phyloP scores from a whole-genome alignment of 108 stramenopile genomes.

The Cyclostephanos tholiformis region DNA sequence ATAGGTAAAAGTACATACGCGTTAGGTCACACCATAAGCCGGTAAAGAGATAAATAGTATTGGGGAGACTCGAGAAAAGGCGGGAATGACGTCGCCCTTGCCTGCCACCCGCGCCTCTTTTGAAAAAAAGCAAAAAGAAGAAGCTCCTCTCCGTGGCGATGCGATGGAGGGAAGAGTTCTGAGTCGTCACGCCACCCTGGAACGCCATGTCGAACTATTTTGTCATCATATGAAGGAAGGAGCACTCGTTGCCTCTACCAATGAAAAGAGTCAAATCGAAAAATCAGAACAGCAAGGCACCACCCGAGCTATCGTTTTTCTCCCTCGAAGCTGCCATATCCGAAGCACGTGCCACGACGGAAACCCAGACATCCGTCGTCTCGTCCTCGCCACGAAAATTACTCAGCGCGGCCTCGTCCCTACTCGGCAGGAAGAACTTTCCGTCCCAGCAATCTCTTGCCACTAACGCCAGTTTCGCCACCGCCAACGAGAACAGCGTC shows the following conservation, averaged over 20 bases:
- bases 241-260: neutral
- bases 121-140: too few relatives aligned
- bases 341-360: conserved; percentile 23
- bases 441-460: conserved; percentile 32
- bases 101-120: too few relatives aligned
- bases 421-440: conserved; percentile 16
- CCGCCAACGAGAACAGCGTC: conserved; percentile 25
- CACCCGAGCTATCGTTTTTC: conserved; percentile 32
- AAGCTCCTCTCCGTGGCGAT: too few relatives aligned
- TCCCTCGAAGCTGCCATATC: conserved; percentile 37
- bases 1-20: too few relatives aligned
- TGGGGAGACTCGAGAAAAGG: too few relatives aligned
- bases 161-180: too few relatives aligned
- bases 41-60: too few relatives aligned
- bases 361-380: neutral
- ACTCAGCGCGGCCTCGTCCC: conserved; percentile 19
- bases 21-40: too few relatives aligned
- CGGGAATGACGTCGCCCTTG: too few relatives aligned
- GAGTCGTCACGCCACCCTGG: too few relatives aligned
- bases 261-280: conserved; percentile 14
- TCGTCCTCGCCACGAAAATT: conserved; percentile 22
- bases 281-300: conserved; percentile 9
- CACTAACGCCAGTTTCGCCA: conserved; percentile 37
- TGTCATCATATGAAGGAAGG: too few relatives aligned
- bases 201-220: too few relatives aligned